phyloP scores from a whole-genome alignment of 2,329 filamentous ascomycete genomes.

The Pseudopithomyces maydicus region DNA sequence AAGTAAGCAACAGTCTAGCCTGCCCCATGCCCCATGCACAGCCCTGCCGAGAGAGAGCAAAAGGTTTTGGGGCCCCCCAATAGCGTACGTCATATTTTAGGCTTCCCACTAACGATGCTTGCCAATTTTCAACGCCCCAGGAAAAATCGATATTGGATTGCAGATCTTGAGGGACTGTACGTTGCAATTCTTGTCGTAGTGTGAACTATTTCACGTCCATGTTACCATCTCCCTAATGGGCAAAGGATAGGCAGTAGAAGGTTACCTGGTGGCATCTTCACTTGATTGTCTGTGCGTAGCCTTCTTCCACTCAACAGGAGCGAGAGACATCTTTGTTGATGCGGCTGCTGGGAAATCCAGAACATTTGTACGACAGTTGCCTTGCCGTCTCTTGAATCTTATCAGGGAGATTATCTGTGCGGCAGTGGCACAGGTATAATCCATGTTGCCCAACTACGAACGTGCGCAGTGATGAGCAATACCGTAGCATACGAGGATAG shows the following conservation, averaged over 20 bases:
- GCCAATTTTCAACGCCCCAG: not conserved
- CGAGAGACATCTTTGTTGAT: not conserved
- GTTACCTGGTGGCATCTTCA: not conserved
- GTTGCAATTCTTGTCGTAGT: not conserved
- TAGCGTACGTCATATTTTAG: slow-evolving; percentile 1
- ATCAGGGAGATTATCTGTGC: too few relatives aligned
- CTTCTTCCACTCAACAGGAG: not conserved
- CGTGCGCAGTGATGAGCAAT: too few relatives aligned
- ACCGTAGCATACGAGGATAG: not conserved
- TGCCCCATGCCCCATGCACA: slow-evolving; percentile 5
- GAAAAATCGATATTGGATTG: not conserved
- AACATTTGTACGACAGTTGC: not conserved
- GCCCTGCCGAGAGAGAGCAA: not conserved
- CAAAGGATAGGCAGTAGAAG: not conserved
- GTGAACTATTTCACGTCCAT: not conserved
- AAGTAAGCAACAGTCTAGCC: too few relatives aligned
- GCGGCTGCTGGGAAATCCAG: too few relatives aligned
- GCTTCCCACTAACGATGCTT: slow-evolving; percentile 1
- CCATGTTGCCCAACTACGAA: too few relatives aligned
- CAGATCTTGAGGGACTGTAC: not conserved
- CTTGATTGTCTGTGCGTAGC: not conserved
- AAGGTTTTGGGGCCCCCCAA: not conserved
- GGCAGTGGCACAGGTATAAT: too few relatives aligned
- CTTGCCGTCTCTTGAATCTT: too few relatives aligned
- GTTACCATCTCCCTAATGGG: not conserved